Base-by-base conservation (phyloP, 2,329 filamentous ascomycete species). In the Paracorniculantispora psalliotae region DNA sequence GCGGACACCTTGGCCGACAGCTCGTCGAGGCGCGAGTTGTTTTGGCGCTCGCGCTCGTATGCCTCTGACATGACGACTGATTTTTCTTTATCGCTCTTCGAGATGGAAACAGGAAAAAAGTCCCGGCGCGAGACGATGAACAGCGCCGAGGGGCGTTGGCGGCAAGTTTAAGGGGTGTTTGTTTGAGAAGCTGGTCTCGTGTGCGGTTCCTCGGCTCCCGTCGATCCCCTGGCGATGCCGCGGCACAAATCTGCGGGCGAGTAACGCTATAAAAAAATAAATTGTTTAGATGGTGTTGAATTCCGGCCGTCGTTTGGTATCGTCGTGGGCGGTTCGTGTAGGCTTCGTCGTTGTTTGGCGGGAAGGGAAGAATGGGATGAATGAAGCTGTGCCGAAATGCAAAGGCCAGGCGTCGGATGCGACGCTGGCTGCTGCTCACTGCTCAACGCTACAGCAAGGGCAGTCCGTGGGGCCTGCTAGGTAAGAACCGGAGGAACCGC, bases 21-120 rank as follows among this genome's bases (percentile, higher is more conserved):
- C 72, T 96, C 92, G 69, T 93, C 88, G 59, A 99, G 89, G 67
- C 93, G 92, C 65, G 90, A 87, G 77, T 97, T 96, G 79, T 99
- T 99, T 76, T 99, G 94, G 71, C 84, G 82, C 77, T 91, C 88
- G 72, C 88, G 87, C 77, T 91, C 88, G 77, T 89, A 91, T 64
- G 87, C 82, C 72, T 91, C 88, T 49, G 87, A 87, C 88, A 91
- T 91, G 64, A 58, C 13, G n/a, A 6, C 37, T 4, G 23, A 2
- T n/a, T 25, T 13, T 6, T 53, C 8, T 15, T 5, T 30, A 9
- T 43, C 1, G 25, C 4, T 43, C 30, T 33, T 33, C 30, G 6
- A 6, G 30, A 6, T 33, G 30, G 30, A 6, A 33, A n/a, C n/a
- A n/a, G 15, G 37, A 3, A 19, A 19, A 12, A 10, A 19, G 8